These are phyloP conservation scores for Scleromitrula shiraiana DNA, from an alignment of 2,329 filamentous ascomycete genomes.

Conservation along the genomic window DNA sequence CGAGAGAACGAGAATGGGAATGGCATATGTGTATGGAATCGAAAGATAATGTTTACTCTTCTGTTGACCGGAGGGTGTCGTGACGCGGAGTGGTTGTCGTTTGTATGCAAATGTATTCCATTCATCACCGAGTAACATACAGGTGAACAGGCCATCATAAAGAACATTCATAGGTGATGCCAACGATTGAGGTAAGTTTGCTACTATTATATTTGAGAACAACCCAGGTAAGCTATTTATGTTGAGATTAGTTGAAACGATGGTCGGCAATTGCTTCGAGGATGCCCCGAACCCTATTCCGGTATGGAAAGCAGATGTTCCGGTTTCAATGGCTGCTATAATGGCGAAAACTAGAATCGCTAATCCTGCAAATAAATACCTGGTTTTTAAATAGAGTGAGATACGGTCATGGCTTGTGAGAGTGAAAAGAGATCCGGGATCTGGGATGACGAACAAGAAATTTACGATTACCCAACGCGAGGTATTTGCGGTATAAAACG, in stretches of 20 bases:
- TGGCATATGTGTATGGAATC: constrained; percentile 31
- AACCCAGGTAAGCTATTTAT: constrained; percentile 8
- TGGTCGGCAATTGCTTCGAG: neutral
- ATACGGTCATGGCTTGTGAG: neutral
- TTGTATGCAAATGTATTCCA: constrained; percentile 22
- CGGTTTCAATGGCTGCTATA: constrained; percentile 1
- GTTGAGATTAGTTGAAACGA: neutral
- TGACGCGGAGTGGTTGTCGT: constrained; percentile 31
- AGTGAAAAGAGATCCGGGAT: neutral
- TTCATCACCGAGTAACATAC: constrained; percentile 17
- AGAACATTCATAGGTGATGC: constrained; percentile 28
- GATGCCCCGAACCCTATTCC: neutral
- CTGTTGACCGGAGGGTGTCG: constrained; percentile 26
- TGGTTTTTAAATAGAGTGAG: neutral
- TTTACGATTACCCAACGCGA: neutral
- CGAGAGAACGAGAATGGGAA: constrained; percentile 18
- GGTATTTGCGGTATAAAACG: neutral
- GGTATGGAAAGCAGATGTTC: neutral
- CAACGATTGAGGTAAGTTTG: constrained; percentile 30
- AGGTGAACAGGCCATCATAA: constrained; percentile 28
- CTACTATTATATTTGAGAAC: constrained; percentile 20
- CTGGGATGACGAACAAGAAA: neutral
- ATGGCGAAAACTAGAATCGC: constrained; percentile 7
- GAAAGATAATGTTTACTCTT: constrained; percentile 31
- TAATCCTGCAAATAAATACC: neutral